These are phyloP conservation scores for Aspergillus calidoustus DNA, from an alignment of 2,329 filamentous ascomycete species.

Conservation along the genomic window DNA sequence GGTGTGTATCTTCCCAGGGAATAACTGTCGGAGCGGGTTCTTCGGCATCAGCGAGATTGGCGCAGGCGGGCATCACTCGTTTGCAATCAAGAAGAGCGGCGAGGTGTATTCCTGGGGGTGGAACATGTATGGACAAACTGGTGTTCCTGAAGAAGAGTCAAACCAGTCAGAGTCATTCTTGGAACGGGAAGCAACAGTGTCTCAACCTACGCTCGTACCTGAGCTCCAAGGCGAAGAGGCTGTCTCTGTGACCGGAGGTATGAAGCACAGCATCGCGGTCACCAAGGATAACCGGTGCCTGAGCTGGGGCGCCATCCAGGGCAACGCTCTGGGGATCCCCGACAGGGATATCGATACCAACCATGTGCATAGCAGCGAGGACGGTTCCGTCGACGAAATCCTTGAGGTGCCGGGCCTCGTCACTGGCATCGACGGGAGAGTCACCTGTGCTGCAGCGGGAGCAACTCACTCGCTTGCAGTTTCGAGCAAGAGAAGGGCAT, in stretches of 20 bases:
- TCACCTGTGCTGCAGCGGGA: conserved; percentile 12
- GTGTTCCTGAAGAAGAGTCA: conserved; percentile 63
- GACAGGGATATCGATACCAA: conserved; percentile 16
- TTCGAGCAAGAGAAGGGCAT: conserved; percentile 67
- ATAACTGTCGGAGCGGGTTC: neutral
- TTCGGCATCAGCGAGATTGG: conserved; percentile 52
- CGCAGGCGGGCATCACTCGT: conserved; percentile 48
- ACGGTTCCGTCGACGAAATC: conserved; percentile 13
- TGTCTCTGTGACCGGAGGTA: conserved; percentile 21
- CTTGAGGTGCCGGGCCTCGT: conserved; percentile 18
- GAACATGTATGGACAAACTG: conserved; percentile 80
- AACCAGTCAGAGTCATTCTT: neutral
- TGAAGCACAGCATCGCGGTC: conserved; percentile 27
- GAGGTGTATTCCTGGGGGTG: conserved; percentile 72
- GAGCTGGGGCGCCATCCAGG: conserved; percentile 27
- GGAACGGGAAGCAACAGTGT: conserved; percentile 49
- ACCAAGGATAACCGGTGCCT: conserved; percentile 23
- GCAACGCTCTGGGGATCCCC: conserved; percentile 22
- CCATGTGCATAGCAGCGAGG: conserved; percentile 16
- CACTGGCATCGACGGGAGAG: conserved; percentile 10
- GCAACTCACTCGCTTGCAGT: conserved; percentile 75
- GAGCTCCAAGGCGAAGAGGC: conserved; percentile 13
- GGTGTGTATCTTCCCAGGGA: conserved; percentile 54
- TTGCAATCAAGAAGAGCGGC: conserved; percentile 49
- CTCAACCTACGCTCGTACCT: conserved; percentile 19